Evolutionary conservation across 306 rosid genomes (phyloP), one percentile per base, ranked within the genome.

Genomic region (Ormosia semicastrata): DNA sequence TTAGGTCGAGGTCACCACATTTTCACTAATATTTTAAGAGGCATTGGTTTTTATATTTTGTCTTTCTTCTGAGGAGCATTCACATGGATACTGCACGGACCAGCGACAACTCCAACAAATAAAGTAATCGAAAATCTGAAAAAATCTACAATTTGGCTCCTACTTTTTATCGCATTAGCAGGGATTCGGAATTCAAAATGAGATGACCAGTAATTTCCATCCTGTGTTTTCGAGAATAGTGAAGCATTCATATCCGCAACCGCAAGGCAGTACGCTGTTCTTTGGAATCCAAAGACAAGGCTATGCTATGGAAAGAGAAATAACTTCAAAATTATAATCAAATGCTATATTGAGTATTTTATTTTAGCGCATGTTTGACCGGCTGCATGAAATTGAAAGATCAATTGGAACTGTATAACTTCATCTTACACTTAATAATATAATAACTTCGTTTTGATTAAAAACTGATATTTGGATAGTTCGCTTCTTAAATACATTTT

Each of bases 221-320:
- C 77, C 83, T 40, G 68, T 58, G 11, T 72, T 82, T 72, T 87
- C 56, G 86, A 80, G 46, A 77, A 71, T 0, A 81, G 86, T 49
- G 81, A 47, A 36, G 84, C 88, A 80, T 80, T 76, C 78, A 80
- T 70, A 33, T 78, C 78, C 34, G 18, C 82, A 71, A 40, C 62
- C 50, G 37, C 52, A 8, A 60, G 33, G 58, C 67, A 49, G 9
- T 37, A 32, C 60, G 39, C 33, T 50, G 34, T 77, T 77, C 75
- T n/a, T 46, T 57, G 73, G 87, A 84, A 84, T 84, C 87, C 87
- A 79, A 84, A 32, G 86, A 49, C 67, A 68, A 68, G 10, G 4
- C 68, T 5, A 17, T 57, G 32, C 30, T 54, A 43, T 0, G 18
- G 1, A 29, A 13, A 70, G 13, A 32, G 44, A 46, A 0, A 49